Base-by-base conservation (phyloP, 2,329 filamentous ascomycete genomes). In the Leptodontidium sp. region DNA sequence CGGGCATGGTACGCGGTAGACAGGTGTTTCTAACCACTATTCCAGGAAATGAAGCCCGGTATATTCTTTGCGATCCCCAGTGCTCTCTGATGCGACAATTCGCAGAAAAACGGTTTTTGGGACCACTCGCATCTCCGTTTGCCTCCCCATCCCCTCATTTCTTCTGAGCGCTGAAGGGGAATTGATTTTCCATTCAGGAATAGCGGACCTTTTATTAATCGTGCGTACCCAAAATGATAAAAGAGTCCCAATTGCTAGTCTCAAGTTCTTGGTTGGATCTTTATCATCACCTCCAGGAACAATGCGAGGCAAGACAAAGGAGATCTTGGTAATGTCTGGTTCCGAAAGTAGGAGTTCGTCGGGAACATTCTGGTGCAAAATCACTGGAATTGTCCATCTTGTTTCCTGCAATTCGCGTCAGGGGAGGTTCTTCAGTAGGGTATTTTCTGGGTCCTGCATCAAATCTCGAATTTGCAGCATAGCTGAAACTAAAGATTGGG, bases 401-500 rank as follows among this genome's bases (percentile, higher is more conserved):
- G 11, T 52, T 14, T 1, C 1, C 8, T 40, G 0, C 8, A 4
- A 14, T 26, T 52, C 1, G 14, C 2, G 49, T 2, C 8, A 4
- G 2, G 9, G 1, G 5, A 26, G 12, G 4, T 52, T 7, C 11
- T 29, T 14, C 12, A 4, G 49, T 21, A 14, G 4, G 7, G 29
- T 6, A 11, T 58, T 58, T 38, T 58, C n/a, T 24, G 55, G 14
- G 55, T n/a, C 55, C 8, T 58, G 32, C 26, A 58, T 7, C 6
- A 58, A 11, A 4, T 58, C 55, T 24, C 55, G 29, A n/a, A 58
- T 15, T 38, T 58, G 55, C 7, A 58, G 6, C 55, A 58, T 58
- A 8, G 55, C 55, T n/a, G 55, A 58, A 1, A 58, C 29, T 15
- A 58, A 26, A 2, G 8, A 11, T 14, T 58, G 55, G 1, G 55